Evolutionary conservation across 306 rosid genomes (phyloP).

Genomic region (Styphnolobium japonicum): DNA sequence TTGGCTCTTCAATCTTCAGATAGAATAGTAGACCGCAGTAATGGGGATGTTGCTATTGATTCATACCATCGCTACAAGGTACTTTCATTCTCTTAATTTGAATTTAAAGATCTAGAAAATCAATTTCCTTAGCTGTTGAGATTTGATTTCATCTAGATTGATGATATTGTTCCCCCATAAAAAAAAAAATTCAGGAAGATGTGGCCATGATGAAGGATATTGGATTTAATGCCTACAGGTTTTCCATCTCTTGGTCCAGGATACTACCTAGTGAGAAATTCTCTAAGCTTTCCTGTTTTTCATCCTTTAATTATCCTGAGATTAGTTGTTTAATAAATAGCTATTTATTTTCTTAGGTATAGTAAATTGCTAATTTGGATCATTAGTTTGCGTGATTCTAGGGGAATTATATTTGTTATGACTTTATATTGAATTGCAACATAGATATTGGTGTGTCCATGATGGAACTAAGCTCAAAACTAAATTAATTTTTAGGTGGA

Average conservation of each 20-base stretch:
- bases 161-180: background rate
- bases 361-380: background rate
- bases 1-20: slow-evolving; percentile 38
- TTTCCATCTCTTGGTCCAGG: slow-evolving; percentile 48
- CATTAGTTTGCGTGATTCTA: background rate
- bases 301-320: background rate
- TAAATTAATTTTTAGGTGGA: slow-evolving; percentile 28
- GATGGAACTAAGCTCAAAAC: background rate
- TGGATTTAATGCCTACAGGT: slow-evolving; percentile 35
- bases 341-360: background rate
- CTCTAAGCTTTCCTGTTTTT: background rate
- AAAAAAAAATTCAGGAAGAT: slow-evolving; percentile 35
- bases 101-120: background rate
- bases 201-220: slow-evolving; percentile 46
- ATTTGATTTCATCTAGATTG: background rate
- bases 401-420: background rate
- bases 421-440: background rate
- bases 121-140: background rate
- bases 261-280: slow-evolving; percentile 37
- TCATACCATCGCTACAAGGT: slow-evolving; percentile 68
- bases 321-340: background rate
- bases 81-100: slow-evolving; percentile 13
- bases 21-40: slow-evolving; percentile 32
- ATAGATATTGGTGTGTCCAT: background rate
- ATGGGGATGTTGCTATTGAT: slow-evolving; percentile 32